Conservation (phyloP, 495 filamentous ascomycete genomes). For the Halenospora varia region DNA sequence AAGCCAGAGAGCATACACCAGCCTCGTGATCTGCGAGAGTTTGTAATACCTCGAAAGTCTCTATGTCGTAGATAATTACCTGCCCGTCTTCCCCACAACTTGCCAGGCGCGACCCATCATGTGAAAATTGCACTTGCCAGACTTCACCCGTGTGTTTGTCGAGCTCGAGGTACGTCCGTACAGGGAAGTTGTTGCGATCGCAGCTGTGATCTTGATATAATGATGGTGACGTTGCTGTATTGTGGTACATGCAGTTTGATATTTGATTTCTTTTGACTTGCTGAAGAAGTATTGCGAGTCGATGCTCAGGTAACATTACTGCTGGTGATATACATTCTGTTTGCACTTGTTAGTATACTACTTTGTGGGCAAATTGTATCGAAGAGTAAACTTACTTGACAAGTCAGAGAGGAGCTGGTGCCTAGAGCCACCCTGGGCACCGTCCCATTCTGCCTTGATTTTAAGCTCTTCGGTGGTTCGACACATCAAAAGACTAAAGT, state of each 20-base stretch:
- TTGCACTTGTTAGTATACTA: background rate
- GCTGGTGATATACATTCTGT: constrained; percentile 87
- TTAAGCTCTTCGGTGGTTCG: constrained; percentile 72
- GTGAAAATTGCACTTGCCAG: constrained; percentile 86
- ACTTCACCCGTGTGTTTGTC: constrained; percentile 77
- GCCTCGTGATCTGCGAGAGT: constrained; percentile 58
- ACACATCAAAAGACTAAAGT: constrained; percentile 78
- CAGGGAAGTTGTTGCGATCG: constrained; percentile 73
- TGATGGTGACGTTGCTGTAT: constrained; percentile 70
- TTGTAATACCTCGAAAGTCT: constrained; percentile 58
- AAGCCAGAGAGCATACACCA: constrained; percentile 71
- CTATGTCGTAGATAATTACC: constrained; percentile 80
- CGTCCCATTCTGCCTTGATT: constrained; percentile 83
- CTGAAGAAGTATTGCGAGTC: constrained; percentile 77
- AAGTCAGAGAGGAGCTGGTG: constrained; percentile 72
- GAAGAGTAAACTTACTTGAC: constrained; percentile 58
- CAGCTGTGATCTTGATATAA: constrained; percentile 88
- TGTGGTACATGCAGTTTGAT: constrained; percentile 82
- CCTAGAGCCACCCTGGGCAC: constrained; percentile 73
- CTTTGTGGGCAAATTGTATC: background rate
- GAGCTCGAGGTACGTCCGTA: constrained; percentile 61
- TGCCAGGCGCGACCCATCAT: constrained; percentile 80
- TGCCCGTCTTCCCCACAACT: constrained; percentile 71
- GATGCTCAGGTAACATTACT: constrained; percentile 96
- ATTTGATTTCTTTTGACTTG: constrained; percentile 82